phyloP scores from a whole-genome alignment of 495 filamentous ascomycete species.

The Penicillium soppii region DNA sequence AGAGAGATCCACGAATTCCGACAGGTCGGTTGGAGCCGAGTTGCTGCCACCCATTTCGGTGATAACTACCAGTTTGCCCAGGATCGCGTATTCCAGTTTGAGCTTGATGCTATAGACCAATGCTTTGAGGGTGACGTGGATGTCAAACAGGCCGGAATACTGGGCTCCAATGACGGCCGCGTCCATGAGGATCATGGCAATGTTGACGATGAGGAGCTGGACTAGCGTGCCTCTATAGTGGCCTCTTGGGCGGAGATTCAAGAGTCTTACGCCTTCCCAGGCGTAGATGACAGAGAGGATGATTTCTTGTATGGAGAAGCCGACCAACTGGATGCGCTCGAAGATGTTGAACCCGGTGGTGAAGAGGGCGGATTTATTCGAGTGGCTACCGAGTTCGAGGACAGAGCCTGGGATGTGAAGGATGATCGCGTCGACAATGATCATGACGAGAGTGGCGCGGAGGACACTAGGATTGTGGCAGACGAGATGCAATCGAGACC shows the following conservation, averaged over 20 bases:
- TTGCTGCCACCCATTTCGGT: slow-evolving; percentile 19
- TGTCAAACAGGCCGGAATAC: slow-evolving; percentile 41
- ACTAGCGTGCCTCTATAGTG: slow-evolving; percentile 35
- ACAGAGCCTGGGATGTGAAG: slow-evolving; percentile 51
- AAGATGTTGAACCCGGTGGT: slow-evolving; percentile 37
- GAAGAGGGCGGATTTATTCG: slow-evolving; percentile 21
- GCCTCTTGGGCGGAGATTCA: slow-evolving; percentile 33
- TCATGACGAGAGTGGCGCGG: slow-evolving; percentile 51
- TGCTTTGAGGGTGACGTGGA: slow-evolving; percentile 52
- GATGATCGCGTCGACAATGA: slow-evolving; percentile 50
- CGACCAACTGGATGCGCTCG: slow-evolving; percentile 51
- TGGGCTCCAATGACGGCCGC: slow-evolving; percentile 42
- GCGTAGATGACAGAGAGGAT: slow-evolving; percentile 54
- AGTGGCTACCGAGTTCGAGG: slow-evolving; percentile 50
- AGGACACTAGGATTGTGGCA: slow-evolving; percentile 42
- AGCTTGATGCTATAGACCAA: slow-evolving; percentile 57
- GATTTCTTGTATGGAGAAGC: slow-evolving; percentile 52
- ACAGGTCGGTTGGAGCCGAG: slow-evolving; percentile 24
- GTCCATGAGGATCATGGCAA: slow-evolving; percentile 48
- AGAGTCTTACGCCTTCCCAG: slow-evolving; percentile 39
- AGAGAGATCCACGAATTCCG: slow-evolving; percentile 31
- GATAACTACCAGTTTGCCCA: slow-evolving; percentile 44
- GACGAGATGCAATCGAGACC: slow-evolving; percentile 59
- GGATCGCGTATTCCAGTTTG: slow-evolving; percentile 53
- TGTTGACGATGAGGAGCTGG: slow-evolving; percentile 52